Base-by-base conservation (phyloP, 306 rosid genomes). In the Fragaria ananassa region DNA sequence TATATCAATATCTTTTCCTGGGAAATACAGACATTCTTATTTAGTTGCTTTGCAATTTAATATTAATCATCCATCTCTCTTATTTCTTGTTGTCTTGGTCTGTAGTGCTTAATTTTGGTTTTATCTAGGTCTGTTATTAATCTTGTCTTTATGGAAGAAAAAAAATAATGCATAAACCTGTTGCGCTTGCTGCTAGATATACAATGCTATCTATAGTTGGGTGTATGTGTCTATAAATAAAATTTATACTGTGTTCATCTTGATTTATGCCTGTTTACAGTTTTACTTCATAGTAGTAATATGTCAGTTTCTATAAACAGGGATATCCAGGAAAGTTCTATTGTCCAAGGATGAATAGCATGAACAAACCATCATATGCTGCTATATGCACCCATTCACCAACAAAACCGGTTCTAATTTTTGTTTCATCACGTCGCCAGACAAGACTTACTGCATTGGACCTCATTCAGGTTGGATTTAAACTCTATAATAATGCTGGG, bases 331-430 rank as follows among this genome's bases (percentile, higher is more conserved):
- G 98, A 84, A 95, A 92, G 85, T 90, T 85, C 81, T 95, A 95
- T 86, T 95, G 97, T 82, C 98, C 98, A 29, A 87, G 98, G 86
- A 95, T 95, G 98, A 92, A 88, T 83, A 95, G 96, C 82, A 95
- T 95, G 98, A 95, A 95, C 70, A 95, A 95, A 88, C 97, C 98
- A 71, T 83, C 97, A 41, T 92, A 95, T 84, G 98, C 98, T 74
- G 97, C 98, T 77, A 95, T 95, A 81, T 88, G 96, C 87, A 95
- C 98, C 65, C 98, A 95, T 81, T 95, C 98, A 65, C 96, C 97
- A 65, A 82, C 93, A 50, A 95, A 92, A 84, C 98, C 98, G n/a
- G 98, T 92, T 83, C 90, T 95, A 68, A 90, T 95, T 86, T 95
- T 95, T 80, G 98, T 92, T 72, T 95, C 98, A 19, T 95, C 98